phyloP scores from a whole-genome alignment of 306 rosid genomes.

The Cucumis melo region DNA sequence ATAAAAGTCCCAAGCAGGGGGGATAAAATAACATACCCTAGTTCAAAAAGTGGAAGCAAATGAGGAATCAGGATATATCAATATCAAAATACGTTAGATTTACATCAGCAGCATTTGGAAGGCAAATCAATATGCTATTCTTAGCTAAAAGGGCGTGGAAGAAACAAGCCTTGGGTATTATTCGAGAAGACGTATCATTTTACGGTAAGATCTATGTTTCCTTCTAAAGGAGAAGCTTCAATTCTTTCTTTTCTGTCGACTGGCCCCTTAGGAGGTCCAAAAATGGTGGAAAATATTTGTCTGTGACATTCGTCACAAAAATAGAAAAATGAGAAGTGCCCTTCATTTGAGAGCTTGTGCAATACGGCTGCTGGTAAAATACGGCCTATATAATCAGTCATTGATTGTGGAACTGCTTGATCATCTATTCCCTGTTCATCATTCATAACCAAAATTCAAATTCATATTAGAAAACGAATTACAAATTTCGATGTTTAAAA shows the following conservation, averaged over 20 bases:
- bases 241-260: conserved; percentile 20
- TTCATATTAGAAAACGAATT: neutral
- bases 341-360: conserved; percentile 81
- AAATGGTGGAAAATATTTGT: conserved; percentile 52
- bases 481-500: neutral
- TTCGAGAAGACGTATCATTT: conserved; percentile 14
- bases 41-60: neutral
- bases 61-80: neutral
- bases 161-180: neutral
- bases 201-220: conserved; percentile 12
- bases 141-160: neutral
- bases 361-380: conserved; percentile 57
- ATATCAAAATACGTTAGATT: neutral
- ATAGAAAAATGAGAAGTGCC: conserved; percentile 74
- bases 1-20: neutral
- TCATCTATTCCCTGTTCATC: conserved; percentile 78
- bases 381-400: conserved; percentile 48
- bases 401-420: conserved; percentile 59
- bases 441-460: conserved; percentile 7
- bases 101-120: conserved; percentile 4
- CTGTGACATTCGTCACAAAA: conserved; percentile 79
- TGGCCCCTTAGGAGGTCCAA: conserved; percentile 72
- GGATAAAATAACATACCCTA: neutral
- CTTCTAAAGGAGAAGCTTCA: conserved; percentile 12
- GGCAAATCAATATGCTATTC: neutral